A percentile compares a stretch with the other conserved stretches of the same genome.
These are phyloP conservation scores for Inga laurina DNA, from an alignment of 306 rosid genomes.

Conservation along the genomic window DNA sequence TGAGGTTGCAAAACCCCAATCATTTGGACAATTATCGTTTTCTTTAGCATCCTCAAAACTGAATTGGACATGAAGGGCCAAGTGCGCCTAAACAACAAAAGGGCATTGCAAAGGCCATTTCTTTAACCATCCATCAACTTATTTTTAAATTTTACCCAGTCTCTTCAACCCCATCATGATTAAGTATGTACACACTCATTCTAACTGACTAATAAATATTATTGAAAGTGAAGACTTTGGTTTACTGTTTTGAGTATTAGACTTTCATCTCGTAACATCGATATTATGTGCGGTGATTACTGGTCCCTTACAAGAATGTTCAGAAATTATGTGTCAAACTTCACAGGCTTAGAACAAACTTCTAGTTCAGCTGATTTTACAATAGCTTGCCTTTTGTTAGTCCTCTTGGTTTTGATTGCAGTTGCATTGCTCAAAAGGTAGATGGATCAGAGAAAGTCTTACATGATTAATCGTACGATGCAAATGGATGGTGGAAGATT, in stretches of 20 bases:
- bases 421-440: not conserved
- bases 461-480: constrained; percentile 89
- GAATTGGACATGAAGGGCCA: not conserved
- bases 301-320: not conserved
- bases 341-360: not conserved
- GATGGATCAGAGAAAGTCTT: constrained; percentile 33
- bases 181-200: not conserved
- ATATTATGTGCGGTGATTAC: not conserved
- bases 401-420: constrained; percentile 24
- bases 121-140: not conserved
- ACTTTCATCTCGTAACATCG: not conserved
- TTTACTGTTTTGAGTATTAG: not conserved
- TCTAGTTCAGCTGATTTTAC: not conserved
- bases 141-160: not conserved
- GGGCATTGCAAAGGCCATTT: not conserved
- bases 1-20: not conserved
- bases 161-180: not conserved
- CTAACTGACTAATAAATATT: not conserved
- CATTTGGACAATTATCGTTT: not conserved
- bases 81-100: not conserved
- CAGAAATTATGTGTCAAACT: not conserved
- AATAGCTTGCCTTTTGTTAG: not conserved
- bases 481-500: constrained; percentile 94
- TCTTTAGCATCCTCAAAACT: not conserved
- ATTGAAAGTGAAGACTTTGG: not conserved